These are phyloP conservation scores for Betula pendula DNA, from an alignment of 306 rosid species.

Conservation along the genomic window DNA sequence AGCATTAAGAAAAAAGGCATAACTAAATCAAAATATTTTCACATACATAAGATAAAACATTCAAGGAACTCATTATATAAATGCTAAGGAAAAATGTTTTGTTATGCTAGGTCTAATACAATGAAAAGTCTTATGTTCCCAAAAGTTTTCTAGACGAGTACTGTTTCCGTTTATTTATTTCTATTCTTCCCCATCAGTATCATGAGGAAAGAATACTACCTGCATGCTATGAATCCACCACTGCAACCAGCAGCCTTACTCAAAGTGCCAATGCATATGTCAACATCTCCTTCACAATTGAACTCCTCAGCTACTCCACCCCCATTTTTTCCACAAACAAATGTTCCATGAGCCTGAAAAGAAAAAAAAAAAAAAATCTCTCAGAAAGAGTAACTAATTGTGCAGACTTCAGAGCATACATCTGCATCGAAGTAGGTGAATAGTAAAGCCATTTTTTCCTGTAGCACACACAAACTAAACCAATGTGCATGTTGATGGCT, in stretches of 20 bases:
- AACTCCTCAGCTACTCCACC: constrained; percentile 94
- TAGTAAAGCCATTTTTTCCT: constrained; percentile 8
- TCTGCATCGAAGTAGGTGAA: neutral
- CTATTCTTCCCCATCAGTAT: neutral
- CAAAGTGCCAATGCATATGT: constrained; percentile 83
- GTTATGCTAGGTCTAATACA: neutral
- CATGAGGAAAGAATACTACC: constrained; percentile 38
- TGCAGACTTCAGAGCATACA: constrained; percentile 25
- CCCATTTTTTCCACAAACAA: constrained; percentile 89
- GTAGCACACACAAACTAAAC: neutral
- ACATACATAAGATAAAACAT: neutral
- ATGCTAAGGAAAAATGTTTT: neutral
- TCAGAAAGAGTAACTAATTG: neutral
- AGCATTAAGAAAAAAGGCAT: constrained; percentile 26
- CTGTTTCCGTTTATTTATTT: neutral
- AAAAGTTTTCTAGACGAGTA: neutral
- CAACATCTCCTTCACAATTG: constrained; percentile 82
- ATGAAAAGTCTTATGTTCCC: neutral
- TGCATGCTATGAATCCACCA: constrained; percentile 99
- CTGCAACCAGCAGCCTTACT: constrained; percentile 98
- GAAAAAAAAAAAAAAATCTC: neutral
- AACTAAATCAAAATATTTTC: constrained; percentile 1
- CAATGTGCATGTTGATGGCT: neutral
- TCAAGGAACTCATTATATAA: constrained; percentile 1
- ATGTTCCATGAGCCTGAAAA: constrained; percentile 87